phyloP scores from a whole-genome alignment of 371 early-diverging fungal genomes.

The Mucor lusitanicus region DNA sequence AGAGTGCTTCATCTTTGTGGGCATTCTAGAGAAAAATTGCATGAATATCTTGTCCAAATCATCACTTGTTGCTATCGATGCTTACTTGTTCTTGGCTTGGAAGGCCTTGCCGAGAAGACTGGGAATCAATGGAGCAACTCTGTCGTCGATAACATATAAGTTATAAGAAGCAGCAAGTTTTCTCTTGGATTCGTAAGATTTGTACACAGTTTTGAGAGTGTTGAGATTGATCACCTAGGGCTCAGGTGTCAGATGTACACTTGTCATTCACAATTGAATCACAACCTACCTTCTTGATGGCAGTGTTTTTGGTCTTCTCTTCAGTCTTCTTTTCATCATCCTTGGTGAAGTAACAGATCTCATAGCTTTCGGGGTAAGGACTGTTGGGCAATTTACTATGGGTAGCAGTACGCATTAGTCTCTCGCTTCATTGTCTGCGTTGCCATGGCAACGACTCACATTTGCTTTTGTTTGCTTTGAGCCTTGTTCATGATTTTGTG shows the following conservation, averaged over 20 bases:
- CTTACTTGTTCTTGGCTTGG: slow-evolving; percentile 77
- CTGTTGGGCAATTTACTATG: slow-evolving; percentile 9
- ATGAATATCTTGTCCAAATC: not conserved
- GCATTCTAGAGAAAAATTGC: not conserved
- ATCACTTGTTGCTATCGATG: not conserved
- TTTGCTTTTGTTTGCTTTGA: slow-evolving; percentile 8
- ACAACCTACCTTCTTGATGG: slow-evolving; percentile 17
- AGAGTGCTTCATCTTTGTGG: slow-evolving; percentile 8
- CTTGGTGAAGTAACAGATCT: slow-evolving; percentile 24
- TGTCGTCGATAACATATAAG: slow-evolving; percentile 84
- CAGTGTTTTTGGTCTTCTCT: slow-evolving; percentile 6
- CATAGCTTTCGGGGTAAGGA: slow-evolving; percentile 11
- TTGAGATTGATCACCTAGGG: slow-evolving; percentile 61
- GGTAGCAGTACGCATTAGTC: not conserved
- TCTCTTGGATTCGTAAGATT: slow-evolving; percentile 79
- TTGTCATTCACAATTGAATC: not conserved
- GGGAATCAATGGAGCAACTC: slow-evolving; percentile 74
- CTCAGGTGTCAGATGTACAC: not conserved
- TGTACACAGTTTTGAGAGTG: slow-evolving; percentile 72
- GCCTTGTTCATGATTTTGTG: slow-evolving; percentile 23
- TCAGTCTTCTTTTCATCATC: slow-evolving; percentile 1
- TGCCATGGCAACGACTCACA: not conserved
- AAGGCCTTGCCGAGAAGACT: slow-evolving; percentile 78
- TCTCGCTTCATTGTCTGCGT: not conserved
- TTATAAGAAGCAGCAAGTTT: slow-evolving; percentile 70